phyloP scores from a whole-genome alignment of 1,284 basidiomycete species.

The Exsudoporus floridanus region DNA sequence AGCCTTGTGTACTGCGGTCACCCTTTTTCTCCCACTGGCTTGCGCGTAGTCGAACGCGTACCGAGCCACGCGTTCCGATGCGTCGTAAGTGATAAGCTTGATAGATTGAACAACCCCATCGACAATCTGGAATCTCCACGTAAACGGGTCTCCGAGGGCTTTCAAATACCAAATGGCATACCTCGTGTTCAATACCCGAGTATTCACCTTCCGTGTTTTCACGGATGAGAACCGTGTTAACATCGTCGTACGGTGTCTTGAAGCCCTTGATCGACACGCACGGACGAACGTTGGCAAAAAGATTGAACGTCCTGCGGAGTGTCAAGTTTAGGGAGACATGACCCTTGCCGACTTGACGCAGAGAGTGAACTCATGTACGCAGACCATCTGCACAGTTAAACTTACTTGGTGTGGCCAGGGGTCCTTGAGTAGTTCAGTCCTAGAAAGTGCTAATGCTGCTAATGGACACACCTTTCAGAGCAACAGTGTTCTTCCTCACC shows the following conservation, averaged over 20 bases:
- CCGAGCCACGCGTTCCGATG: slow-evolving; percentile 96
- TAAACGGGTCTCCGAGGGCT: slow-evolving; percentile 11
- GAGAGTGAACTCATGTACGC: slow-evolving; percentile 9
- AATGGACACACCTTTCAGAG: slow-evolving; percentile 81
- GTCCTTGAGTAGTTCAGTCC: slow-evolving; percentile 50
- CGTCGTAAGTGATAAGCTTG: slow-evolving; percentile 99
- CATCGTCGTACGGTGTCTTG: slow-evolving; percentile 98
- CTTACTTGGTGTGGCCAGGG: slow-evolving; percentile 90
- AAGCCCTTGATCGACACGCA: slow-evolving; percentile 95
- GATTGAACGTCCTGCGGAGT: slow-evolving; percentile 93
- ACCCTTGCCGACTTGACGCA: slow-evolving; percentile 85
- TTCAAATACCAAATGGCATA: slow-evolving; percentile 31
- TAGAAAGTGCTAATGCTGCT: slow-evolving; percentile 3
- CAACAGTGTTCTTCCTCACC: slow-evolving; percentile 97
- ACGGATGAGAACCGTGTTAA: slow-evolving; percentile 97
- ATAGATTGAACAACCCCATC: slow-evolving; percentile 99
- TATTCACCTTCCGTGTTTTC: slow-evolving; percentile 99
- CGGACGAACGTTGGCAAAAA: slow-evolving; percentile 98
- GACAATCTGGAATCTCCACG: slow-evolving; percentile 59
- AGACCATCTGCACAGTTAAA: slow-evolving; percentile 6
- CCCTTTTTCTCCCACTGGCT: slow-evolving; percentile 83
- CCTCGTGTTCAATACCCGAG: slow-evolving; percentile 98
- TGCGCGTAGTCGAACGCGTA: slow-evolving; percentile 99
- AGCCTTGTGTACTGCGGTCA: slow-evolving; percentile 99
- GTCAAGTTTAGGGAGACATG: slow-evolving; percentile 99